Evolutionary conservation across 129 eudicot species (phyloP), one percentile per base, ranked within the genome.

Genomic region (Flaveria bidentis): DNA sequence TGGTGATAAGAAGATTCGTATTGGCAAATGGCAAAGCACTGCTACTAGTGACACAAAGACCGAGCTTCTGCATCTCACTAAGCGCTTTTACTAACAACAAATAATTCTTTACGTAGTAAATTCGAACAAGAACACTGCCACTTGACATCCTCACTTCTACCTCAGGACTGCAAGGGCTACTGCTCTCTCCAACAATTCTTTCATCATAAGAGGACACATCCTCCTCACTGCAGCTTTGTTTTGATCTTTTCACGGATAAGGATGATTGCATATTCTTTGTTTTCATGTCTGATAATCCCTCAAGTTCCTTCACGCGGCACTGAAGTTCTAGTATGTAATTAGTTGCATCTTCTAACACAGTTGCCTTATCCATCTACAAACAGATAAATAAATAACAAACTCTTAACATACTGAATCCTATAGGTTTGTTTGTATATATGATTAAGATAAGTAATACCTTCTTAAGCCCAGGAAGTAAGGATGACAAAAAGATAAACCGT

Each of bases 381-480:
- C 3, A 67, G 23, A 61, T 7, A 33, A 20, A 2, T 61, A 61
- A 13, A 0, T 70, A 56, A 9, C 42, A 6, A n/a, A 30, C 39
- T 33, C 39, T 51, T 20, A 71, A 45, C 30, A 71, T 17, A 72
- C 17, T 25, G 26, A 56, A 56, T 56, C 12, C 13, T 1, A 18
- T 20, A 56, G 10, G 12, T 20, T 56, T 56, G 26, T 56, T 55
- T 56, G 62, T 18, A 2, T n/a, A n/a, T n/a, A n/a, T 5, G 64
- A 13, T 3, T 6, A 62, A 14, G 18, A 13, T 62, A 14, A 62
- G 1, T 62, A 62, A 18, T 78, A 86, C 89, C 89, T 86, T 86
- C 67, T 86, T 86, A 2, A 86, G 78, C 36, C 84, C 89, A 15
- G 96, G 96, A 73, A 90, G 80, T 22, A 90, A 80, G 72, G 91